Base-by-base conservation (phyloP, 331 rosid genomes). In the Erythrophleum ivorense region DNA sequence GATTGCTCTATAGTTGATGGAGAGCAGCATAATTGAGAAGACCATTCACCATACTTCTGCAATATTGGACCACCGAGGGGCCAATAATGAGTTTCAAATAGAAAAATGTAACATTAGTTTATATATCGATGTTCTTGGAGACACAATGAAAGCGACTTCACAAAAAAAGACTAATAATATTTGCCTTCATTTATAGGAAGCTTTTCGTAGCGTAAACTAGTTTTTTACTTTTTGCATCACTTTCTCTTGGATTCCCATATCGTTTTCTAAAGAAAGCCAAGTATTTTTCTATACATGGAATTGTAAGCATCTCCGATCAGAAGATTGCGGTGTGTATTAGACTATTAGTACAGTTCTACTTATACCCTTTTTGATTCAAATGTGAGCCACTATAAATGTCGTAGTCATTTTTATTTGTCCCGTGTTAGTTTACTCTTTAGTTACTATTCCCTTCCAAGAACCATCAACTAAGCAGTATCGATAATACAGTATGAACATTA, bases 21-120 rank as follows among this genome's bases (percentile, higher is more conserved):
- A 68, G 80, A 74, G 82, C 77, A 33, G 34, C 80, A 84, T 81
- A 68, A 72, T 59, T 83, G 81, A 77, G 85, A 69, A 74, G 80
- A 75, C 75, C 75, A 69, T 16, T 14, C 79, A 75, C 75, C 75
- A 69, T 16, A n/a, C 79, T 70, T 62, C 14, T 41, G 71, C 48
- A 75, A 10, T 21, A 69, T 46, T 70, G 79, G 79, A 80, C 71
- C 87, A 59, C 57, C 40, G 14, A 71, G 11, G 11, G 46, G 21
- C 66, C 81, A 79, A 79, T 84, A 36, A 59, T 67, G 52, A 68
- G 38, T 79, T 79, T 74, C 84, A 75, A 69, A 43, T 41, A 34
- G 38, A 50, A 62, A 55, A 46, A 33, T 86, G 16, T 38, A 53
- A 45, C 21, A 40, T 60, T 53, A 53, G 69, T 58, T 58, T 80